Evolutionary conservation across 306 rosid genomes (phyloP), one percentile per base, ranked within the genome.

Genomic region (Hippophae tibetana): DNA sequence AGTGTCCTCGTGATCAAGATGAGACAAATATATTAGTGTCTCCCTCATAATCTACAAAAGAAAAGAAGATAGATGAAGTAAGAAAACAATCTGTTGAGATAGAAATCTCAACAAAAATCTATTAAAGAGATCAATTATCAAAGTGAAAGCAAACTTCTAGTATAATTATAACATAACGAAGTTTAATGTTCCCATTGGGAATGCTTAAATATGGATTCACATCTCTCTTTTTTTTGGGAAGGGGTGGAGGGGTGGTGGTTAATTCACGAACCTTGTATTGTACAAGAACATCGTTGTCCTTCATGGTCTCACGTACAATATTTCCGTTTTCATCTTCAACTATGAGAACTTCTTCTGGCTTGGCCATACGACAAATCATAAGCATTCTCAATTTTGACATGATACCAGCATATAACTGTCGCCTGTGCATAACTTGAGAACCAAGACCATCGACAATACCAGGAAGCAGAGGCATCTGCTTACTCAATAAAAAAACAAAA

Each of bases 271-370:
- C 99, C 99, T 93, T 93, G 52, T 93, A 93, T 69, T 88, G 97
- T 56, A 93, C 99, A 75, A 93, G 99, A 68, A 88, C 97, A 63
- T 93, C 99, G 80, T 93, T 93, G 76, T 93, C 99, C 84, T 93
- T 93, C 90, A 93, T 72, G 65, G 99, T 93, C 61, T 93, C 99
- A 11, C 99, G 92, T 55, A 93, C 99, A 62, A 93, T 93, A 71
- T 93, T 93, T 61, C 99, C 99, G 56, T 93, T 93, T 70, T 93
- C 99, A 72, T 93, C 99, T 74, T 93, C 99, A 57, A 93, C 97
- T 23, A 93, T 93, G 58, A 93, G 94, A 73, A 93, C 99, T 76
- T 93, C 99, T 80, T 93, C 99, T 38, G 99, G 99, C 76, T 93
- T 93, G 14, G 99, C 99, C 99, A 93, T 93, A 23, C 99, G 95